Base-by-base conservation (phyloP, 345 rosid species). In the Mallotus nudiflorus region DNA sequence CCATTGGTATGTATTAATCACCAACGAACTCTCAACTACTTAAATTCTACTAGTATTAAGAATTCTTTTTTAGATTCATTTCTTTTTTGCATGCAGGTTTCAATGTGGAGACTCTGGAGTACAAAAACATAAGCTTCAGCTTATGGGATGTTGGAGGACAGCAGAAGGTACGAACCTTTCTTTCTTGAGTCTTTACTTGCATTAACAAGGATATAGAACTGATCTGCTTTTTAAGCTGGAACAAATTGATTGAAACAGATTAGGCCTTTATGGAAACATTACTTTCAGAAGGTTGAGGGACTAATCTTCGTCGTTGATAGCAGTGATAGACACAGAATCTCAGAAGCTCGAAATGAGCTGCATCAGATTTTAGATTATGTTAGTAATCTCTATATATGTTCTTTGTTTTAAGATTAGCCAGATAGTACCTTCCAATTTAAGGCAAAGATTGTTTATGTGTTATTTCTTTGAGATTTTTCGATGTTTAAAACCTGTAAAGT, bases 111-210 rank as follows among this genome's bases (percentile, higher is more conserved):
- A 80, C 87, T 1, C 83, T 90, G 22, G 84, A 83, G 69, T 88
- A 82, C 85, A 85, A 73, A 70, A 82, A 84, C 59, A 80, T 81
- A 62, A 78, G 70, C 74, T 85, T 87, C 75, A 80, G 77, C 31
- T 74, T 89, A n/a, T 89, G 96, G 96, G 92, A 90, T 72, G 83
- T 83, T 28, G 89, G 92, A 73, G 91, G 96, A 63, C 89, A 85
- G 69, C 80, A 79, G 15, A 88, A 85, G 92, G 92, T 85, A 80
- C 51, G 18, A 27, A 52, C 50, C 14, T 65, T 28, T 59, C 40
- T 66, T 44, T 33, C 10, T 44, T 33, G 5, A 15, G 28, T 71
- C 13, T 11, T 2, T 39, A 28, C 25, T 33, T 31, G 27, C 3
- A 39, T 49, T 39, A 4, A 39, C 9, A 39, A 39, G 42, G n/a